Evolutionary conservation across 2,329 filamentous ascomycete species (phyloP).

Genomic region (Juglanconis sp.): DNA sequence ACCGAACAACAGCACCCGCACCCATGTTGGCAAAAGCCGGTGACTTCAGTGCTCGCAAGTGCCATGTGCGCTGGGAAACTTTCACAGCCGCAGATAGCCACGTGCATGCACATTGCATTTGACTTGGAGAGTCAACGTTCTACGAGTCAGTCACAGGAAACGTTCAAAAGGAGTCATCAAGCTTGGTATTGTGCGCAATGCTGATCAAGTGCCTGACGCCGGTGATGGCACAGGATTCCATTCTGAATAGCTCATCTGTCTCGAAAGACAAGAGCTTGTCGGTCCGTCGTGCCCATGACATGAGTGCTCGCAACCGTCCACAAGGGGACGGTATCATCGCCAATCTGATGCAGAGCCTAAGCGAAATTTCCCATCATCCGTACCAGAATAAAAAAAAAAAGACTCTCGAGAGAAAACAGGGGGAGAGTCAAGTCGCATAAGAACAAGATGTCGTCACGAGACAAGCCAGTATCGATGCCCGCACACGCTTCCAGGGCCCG

Average conservation of each 20-base stretch:
- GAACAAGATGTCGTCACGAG: constrained; percentile 2
- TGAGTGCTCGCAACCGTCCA: constrained; percentile 9
- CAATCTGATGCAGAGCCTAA: constrained; percentile 16
- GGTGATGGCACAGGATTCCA: not conserved
- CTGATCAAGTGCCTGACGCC: constrained; percentile 3
- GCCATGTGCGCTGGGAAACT: not conserved
- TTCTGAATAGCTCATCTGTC: constrained; percentile 1
- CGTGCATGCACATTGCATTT: not conserved
- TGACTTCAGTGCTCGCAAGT: no score
- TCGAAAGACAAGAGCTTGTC: not conserved
- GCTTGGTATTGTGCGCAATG: constrained; percentile 11
- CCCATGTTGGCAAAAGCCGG: not conserved
- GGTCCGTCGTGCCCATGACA: not conserved
- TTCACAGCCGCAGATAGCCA: not conserved
- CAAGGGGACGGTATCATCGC: not conserved
- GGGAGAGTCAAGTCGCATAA: constrained; percentile 10
- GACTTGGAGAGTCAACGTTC: not conserved
- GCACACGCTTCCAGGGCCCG: constrained; percentile 1
- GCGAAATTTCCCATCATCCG: constrained; percentile 6
- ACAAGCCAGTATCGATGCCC: constrained; percentile 6
- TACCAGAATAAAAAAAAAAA: constrained; percentile 3
- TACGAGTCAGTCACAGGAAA: not conserved
- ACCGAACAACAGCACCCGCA: no score
- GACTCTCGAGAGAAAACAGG: constrained; percentile 6
- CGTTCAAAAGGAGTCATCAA: constrained; percentile 4